These are phyloP conservation scores for Candida sanyaensis DNA, from an alignment of 1,139 yeast species.

Conservation along the genomic window DNA sequence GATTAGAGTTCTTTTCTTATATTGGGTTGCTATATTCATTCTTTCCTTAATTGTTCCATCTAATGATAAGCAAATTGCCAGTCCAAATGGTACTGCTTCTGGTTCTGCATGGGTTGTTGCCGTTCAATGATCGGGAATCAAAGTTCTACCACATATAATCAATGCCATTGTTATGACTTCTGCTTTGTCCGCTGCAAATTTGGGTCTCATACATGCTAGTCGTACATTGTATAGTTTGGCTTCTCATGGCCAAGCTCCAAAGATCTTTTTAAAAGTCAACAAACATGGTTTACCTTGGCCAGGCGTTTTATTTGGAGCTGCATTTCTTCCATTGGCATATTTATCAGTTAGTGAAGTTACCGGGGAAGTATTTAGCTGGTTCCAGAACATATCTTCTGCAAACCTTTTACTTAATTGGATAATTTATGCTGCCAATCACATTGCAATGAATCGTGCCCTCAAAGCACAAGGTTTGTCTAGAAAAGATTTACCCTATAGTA, in stretches of 20 bases:
- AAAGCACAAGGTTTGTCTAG: conserved; percentile 40
- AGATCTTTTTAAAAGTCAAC: conserved; percentile 40
- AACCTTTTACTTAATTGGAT: conserved; percentile 28
- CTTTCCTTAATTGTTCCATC: conserved; percentile 50
- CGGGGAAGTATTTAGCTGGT: conserved; percentile 30
- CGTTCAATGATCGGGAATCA: conserved; percentile 49
- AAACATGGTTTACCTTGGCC: conserved; percentile 20
- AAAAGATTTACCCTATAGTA: conserved; percentile 33
- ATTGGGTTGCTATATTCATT: conserved; percentile 43
- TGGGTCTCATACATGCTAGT: conserved; percentile 41
- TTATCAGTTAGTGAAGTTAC: conserved; percentile 24
- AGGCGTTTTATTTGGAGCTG: conserved; percentile 28
- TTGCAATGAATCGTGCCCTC: conserved; percentile 33
- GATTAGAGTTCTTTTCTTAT: conserved; percentile 45
- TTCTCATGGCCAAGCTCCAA: conserved; percentile 42
- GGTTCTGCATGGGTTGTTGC: conserved; percentile 60
- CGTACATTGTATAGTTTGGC: conserved; percentile 51
- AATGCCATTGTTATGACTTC: conserved; percentile 53
- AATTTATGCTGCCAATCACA: conserved; percentile 31
- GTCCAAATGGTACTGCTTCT: conserved; percentile 46
- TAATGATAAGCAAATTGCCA: conserved; percentile 38
- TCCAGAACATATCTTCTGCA: conserved; percentile 27
- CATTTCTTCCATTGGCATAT: conserved; percentile 29
- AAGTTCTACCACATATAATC: conserved; percentile 49
- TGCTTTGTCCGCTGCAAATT: conserved; percentile 56